Evolutionary conservation across 2,329 filamentous ascomycete genomes (phyloP), one percentile per base, ranked within the genome.

Genomic region (Cryphonectria radicalis): DNA sequence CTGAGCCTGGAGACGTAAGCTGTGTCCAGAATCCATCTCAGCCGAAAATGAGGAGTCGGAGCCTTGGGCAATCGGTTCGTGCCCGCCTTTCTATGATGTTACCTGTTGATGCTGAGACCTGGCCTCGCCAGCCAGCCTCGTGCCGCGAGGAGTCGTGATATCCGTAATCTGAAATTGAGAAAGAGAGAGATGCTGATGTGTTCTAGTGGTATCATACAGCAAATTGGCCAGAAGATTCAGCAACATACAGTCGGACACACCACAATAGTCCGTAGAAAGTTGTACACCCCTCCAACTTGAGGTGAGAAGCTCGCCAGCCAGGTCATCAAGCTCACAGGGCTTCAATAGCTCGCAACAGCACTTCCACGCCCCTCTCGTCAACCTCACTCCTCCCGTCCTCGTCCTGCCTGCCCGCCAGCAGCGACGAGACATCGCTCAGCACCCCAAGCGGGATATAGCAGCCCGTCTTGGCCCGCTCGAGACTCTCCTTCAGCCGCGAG

Each of bases 381-480:
- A 90, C 78, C 28, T 85, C 85, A 11, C 66, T 69, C 19, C 10
- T 37, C 5, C 72, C 72, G 1, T 73, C 72, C 0, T 81, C 82
- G 43, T 84, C 76, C 64, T 80, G 79, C 1, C 83, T 80, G 59
- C 90, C 89, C 50, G 90, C 90, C 37, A 98, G 82, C 70, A 96
- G 82, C 82, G 91, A 92, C 5, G 92, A 91, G 60, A 98, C 87
- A 84, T 98, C 95, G 78, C 95, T 98, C 79, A 96, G 88, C 76
- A 97, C 83, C 0, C 95, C 95, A 22, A 98, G 82, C 0, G 94
- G 94, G 70, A 98, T 89, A 77, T 95, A 95, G 64, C 91, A 93
- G 7, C 91, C 92, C 28, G 90, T 90, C 79, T 91, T 93, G 19
- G 92, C 93, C 76, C 90, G 90, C 76, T 97, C 94, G 72, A 98